Evolutionary conservation across 2,329 filamentous ascomycete genomes (phyloP).

Genomic region (Fusarium drepaniforme): DNA sequence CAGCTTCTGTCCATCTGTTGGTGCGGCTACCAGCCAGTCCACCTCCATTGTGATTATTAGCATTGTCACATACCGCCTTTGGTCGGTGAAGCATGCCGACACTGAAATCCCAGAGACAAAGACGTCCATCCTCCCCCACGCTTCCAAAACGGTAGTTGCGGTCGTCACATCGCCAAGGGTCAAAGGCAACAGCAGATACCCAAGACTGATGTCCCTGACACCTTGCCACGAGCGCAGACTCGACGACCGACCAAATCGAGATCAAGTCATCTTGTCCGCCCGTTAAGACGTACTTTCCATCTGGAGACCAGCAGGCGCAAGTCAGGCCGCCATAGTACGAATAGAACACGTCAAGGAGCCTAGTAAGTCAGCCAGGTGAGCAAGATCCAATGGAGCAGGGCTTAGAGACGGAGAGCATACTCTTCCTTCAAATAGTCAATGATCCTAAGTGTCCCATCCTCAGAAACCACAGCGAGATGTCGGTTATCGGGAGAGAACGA

Average conservation of each 20-base stretch:
- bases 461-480: slow-evolving; percentile 89
- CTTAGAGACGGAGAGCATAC: slow-evolving; percentile 61
- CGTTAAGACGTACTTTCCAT: slow-evolving; percentile 94
- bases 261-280: slow-evolving; percentile 97
- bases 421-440: slow-evolving; percentile 93
- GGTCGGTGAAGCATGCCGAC: slow-evolving; percentile 96
- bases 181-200: slow-evolving; percentile 94
- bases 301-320: slow-evolving; percentile 97
- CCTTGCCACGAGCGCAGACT: slow-evolving; percentile 86
- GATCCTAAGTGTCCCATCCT: slow-evolving; percentile 89
- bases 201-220: slow-evolving; percentile 97
- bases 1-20: slow-evolving; percentile 21
- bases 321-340: slow-evolving; percentile 95
- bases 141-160: slow-evolving; percentile 96
- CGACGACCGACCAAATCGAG: slow-evolving; percentile 92
- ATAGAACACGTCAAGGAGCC: slow-evolving; percentile 86
- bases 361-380: slow-evolving; percentile 50
- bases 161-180: slow-evolving; percentile 97
- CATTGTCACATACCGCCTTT: slow-evolving; percentile 74
- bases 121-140: slow-evolving; percentile 91
- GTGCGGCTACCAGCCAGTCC: not conserved
- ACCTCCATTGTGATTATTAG: not conserved
- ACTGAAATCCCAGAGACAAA: slow-evolving; percentile 97
- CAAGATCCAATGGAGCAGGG: not conserved
- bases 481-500: slow-evolving; percentile 91